These are phyloP conservation scores for Plasmopara halstedii DNA, from an alignment of 352 stramenopile genomes.

Conservation along the genomic window DNA sequence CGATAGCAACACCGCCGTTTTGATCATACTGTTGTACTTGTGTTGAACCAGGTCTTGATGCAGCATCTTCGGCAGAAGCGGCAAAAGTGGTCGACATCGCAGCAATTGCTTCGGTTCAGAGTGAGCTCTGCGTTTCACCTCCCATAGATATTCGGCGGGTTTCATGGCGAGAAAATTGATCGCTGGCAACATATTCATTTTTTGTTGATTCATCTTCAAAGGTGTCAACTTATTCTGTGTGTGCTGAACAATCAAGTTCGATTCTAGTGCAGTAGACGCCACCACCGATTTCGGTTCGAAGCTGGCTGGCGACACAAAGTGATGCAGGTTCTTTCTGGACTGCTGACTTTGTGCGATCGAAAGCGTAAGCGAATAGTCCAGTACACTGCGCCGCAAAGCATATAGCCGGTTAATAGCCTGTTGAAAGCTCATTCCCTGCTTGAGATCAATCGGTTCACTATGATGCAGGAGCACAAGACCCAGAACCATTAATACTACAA, in stretches of 20 bases:
- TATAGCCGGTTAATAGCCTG: conserved; percentile 13
- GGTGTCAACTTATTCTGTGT: conserved; percentile 8
- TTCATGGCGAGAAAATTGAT: conserved; percentile 6
- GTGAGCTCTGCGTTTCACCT: conserved; percentile 21
- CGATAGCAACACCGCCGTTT: background rate
- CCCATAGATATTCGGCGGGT: conserved; percentile 3
- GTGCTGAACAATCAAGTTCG: conserved; percentile 2
- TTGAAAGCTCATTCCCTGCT: conserved; percentile 15
- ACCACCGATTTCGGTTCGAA: conserved; percentile 21
- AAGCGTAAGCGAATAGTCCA: conserved; percentile 53
- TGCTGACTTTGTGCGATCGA: conserved; percentile 38
- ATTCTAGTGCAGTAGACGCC: conserved; percentile 17
- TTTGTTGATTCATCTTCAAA: conserved; percentile 8
- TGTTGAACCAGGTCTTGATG: conserved; percentile 2
- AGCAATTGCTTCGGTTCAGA: conserved; percentile 26
- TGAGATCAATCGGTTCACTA: conserved; percentile 1
- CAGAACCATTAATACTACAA: conserved; percentile 16
- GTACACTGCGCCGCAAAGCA: conserved; percentile 32
- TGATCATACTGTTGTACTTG: conserved; percentile 9
- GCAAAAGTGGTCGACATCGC: conserved; percentile 11
- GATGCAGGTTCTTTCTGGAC: conserved; percentile 16
- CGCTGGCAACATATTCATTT: conserved; percentile 12
- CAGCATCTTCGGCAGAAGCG: conserved; percentile 17
- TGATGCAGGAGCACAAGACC: conserved; percentile 14
- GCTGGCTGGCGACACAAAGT: conserved; percentile 12